Evolutionary conservation across 441 rosid species (phyloP).

Genomic region (Erodium moschatum): DNA sequence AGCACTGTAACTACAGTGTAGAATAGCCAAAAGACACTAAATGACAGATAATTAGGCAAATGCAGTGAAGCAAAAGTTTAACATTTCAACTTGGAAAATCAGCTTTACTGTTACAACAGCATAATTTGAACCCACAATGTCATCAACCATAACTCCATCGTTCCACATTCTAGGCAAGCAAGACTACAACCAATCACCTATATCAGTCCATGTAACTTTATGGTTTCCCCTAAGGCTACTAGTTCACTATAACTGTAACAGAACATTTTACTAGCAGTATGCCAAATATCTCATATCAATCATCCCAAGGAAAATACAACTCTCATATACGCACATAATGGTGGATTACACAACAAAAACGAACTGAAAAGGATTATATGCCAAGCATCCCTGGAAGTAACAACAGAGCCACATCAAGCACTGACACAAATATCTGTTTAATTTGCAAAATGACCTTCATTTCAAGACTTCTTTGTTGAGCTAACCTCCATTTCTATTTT

Average conservation of each 20-base stretch:
- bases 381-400: background rate
- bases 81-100: background rate
- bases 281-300: slow-evolving; percentile 2
- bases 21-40: background rate
- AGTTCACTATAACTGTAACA: background rate
- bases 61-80: background rate
- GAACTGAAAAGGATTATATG: background rate
- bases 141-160: background rate
- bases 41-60: slow-evolving; percentile 6
- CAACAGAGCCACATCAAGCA: background rate
- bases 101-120: slow-evolving; percentile 2
- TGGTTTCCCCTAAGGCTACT: background rate
- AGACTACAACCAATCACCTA: background rate
- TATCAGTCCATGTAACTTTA: background rate
- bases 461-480: no score
- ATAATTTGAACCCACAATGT: background rate
- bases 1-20: slow-evolving; percentile 2
- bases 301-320: background rate
- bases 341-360: background rate
- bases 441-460: no score
- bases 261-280: background rate
- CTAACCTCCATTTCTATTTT: no score
- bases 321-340: background rate
- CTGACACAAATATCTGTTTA: no score
- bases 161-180: background rate